These are phyloP conservation scores for Claviceps sp. DNA, from an alignment of 2,329 filamentous ascomycete species.

Conservation along the genomic window DNA sequence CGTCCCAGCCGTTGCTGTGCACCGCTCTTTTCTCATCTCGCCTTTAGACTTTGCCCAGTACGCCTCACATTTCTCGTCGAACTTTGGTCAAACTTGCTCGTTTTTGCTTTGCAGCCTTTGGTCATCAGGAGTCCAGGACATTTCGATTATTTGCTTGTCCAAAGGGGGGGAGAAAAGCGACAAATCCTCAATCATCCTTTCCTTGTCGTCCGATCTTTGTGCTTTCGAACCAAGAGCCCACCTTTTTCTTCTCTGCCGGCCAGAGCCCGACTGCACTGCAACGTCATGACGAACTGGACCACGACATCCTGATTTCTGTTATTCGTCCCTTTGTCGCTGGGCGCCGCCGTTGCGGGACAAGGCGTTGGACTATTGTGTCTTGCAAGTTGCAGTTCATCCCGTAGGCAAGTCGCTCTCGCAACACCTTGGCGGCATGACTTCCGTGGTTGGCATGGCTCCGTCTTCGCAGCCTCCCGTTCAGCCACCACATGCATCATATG, in stretches of 20 bases:
- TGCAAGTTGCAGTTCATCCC: not conserved
- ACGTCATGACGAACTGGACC: conserved; percentile 2
- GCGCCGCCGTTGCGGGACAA: not conserved
- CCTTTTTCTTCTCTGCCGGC: conserved; percentile 4
- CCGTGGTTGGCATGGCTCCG: conserved; percentile 4
- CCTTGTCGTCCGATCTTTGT: not conserved
- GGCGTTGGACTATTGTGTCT: not conserved
- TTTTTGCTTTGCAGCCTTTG: not conserved
- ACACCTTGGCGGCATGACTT: conserved; percentile 2
- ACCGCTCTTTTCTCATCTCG: not conserved
- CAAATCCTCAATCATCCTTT: not conserved
- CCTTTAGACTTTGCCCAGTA: not conserved
- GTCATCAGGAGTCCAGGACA: not conserved
- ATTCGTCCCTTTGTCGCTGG: not conserved
- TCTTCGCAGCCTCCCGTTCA: conserved; percentile 1
- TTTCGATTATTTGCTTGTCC: not conserved
- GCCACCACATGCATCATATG: conserved; percentile 5
- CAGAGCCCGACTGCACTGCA: conserved; percentile 3
- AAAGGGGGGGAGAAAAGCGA: not conserved
- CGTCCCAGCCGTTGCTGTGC: not conserved
- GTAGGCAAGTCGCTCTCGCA: not conserved
- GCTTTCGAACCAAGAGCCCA: not conserved
- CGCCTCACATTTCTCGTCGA: not conserved
- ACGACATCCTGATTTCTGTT: not conserved
- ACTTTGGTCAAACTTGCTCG: not conserved